These are phyloP conservation scores for Sclerotinia trifoliorum DNA, from an alignment of 2,329 filamentous ascomycete species.

Conservation along the genomic window DNA sequence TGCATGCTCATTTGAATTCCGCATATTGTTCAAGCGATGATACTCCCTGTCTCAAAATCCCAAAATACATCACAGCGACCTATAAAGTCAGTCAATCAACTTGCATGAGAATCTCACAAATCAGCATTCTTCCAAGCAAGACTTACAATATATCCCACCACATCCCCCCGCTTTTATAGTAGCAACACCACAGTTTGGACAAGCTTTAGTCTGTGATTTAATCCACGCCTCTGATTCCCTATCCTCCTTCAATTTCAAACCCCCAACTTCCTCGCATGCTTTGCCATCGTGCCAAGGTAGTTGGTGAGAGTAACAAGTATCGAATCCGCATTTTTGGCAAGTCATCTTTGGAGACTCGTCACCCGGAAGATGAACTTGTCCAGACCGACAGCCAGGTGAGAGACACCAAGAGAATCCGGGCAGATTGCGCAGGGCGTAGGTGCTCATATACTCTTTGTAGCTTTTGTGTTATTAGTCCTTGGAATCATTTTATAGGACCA, in stretches of 20 bases:
- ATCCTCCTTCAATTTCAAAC: neutral
- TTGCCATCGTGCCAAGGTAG: slow-evolving; percentile 1
- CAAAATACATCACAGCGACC: neutral
- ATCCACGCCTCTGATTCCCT: neutral
- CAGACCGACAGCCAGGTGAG: neutral
- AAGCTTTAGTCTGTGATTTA: neutral
- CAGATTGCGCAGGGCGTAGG: neutral
- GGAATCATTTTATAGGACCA: too few species aligned
- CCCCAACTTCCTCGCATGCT: neutral
- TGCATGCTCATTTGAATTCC: neutral
- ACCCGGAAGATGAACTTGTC: neutral
- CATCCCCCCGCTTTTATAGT: neutral
- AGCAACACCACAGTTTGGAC: neutral
- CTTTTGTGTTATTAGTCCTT: neutral
- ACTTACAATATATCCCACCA: neutral
- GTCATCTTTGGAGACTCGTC: neutral
- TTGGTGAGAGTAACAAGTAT: neutral
- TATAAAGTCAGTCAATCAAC: neutral
- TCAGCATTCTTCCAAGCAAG: too few species aligned
- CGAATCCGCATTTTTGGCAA: slow-evolving; percentile 2
- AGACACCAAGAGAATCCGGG: neutral
- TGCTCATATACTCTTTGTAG: neutral
- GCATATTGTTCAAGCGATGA: neutral
- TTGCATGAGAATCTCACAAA: neutral
- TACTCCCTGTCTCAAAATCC: neutral